Percentiles rank a stretch among this genome's conserved stretches.
Evolutionary conservation across 345 rosid species (phyloP).

Genomic region (Rhodamnia rubescens): DNA sequence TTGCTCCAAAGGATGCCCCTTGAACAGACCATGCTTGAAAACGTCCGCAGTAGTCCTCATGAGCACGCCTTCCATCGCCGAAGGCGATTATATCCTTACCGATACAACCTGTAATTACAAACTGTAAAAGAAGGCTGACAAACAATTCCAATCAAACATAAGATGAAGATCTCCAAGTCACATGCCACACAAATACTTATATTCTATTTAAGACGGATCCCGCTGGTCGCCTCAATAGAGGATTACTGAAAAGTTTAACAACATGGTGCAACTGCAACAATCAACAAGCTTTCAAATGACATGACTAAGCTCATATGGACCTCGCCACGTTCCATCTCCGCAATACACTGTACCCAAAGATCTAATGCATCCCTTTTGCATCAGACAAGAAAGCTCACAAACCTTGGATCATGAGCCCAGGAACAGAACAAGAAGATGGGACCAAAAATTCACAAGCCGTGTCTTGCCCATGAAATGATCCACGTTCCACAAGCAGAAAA

Average conservation of each 20-base stretch:
- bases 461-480: background rate
- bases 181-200: background rate
- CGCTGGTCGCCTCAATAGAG: background rate
- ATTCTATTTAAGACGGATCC: background rate
- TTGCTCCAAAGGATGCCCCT: slow-evolving; percentile 19
- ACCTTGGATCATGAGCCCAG: background rate
- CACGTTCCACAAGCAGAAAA: background rate
- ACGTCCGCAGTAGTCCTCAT: slow-evolving; percentile 13
- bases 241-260: background rate
- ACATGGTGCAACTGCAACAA: background rate
- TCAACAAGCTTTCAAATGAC: background rate
- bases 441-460: background rate
- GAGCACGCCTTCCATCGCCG: slow-evolving; percentile 25
- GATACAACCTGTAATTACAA: background rate
- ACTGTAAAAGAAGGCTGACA: background rate
- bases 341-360: background rate
- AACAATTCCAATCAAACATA: background rate
- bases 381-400: background rate
- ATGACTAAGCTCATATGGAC: background rate
- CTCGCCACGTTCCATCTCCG: background rate
- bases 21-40: slow-evolving; percentile 9
- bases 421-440: background rate
- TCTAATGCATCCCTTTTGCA: background rate
- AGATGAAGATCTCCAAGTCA: background rate
- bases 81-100: slow-evolving; percentile 8